phyloP scores from a whole-genome alignment of 2,329 filamentous ascomycete species.

The Xylariaceae sp. region DNA sequence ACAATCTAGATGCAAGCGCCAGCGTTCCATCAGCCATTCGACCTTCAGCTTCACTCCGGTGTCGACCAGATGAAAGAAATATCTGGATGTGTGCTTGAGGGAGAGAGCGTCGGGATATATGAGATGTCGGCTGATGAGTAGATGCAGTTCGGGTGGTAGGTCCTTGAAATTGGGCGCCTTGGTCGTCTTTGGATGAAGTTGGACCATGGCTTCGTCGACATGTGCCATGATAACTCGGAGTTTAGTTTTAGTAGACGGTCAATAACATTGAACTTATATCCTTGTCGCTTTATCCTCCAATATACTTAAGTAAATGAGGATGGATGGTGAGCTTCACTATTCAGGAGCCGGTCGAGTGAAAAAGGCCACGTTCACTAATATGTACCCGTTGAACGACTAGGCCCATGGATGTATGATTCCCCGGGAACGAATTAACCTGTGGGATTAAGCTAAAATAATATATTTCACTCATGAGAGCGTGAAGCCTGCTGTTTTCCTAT shows the following conservation, averaged over 20 bases:
- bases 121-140: constrained; percentile 62
- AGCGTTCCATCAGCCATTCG: constrained; percentile 68
- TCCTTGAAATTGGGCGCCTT: constrained; percentile 48
- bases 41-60: constrained; percentile 69
- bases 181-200: constrained; percentile 2
- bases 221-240: not conserved
- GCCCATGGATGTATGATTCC: too few species aligned
- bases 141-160: constrained; percentile 69
- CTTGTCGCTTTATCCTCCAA: too few species aligned
- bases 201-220: not conserved
- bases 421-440: too few species aligned
- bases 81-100: constrained; percentile 65
- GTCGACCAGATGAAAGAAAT: constrained; percentile 66
- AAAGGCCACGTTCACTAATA: too few species aligned
- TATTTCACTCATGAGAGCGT: not conserved
- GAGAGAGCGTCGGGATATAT: constrained; percentile 73
- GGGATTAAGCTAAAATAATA: too few species aligned
- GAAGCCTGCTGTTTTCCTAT: not conserved
- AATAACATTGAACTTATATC: too few species aligned
- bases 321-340: too few species aligned
- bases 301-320: too few species aligned
- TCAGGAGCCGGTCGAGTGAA: too few species aligned
- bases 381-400: too few species aligned
- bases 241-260: too few species aligned
- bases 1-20: constrained; percentile 65